Conservation (phyloP, 495 filamentous ascomycete species). For the Antarctomyces pellizariae region DNA sequence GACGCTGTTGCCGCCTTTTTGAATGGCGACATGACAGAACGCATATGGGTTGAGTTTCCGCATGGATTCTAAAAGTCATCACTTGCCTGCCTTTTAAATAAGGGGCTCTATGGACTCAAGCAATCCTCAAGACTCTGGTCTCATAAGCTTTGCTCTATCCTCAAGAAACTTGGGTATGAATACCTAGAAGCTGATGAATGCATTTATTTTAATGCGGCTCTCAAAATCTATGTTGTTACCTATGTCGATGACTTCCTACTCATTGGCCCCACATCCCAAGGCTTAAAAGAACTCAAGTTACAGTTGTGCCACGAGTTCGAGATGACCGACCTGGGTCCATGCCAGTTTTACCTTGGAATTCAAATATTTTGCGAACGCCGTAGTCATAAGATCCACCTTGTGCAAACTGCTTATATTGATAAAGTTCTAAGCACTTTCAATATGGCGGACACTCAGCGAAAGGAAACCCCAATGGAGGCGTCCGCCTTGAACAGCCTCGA, state of each 20-base stretch:
- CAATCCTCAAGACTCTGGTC: neutral
- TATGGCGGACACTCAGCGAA: conserved; percentile 5
- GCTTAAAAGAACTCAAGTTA: conserved; percentile 6
- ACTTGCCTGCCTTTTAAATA: neutral
- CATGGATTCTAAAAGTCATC: neutral
- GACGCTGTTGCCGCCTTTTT: neutral
- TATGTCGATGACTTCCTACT: conserved; percentile 10
- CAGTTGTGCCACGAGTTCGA: conserved; percentile 8
- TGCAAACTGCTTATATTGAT: conserved; percentile 11
- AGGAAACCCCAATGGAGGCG: conserved; percentile 5
- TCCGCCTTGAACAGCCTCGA: conserved; percentile 1
- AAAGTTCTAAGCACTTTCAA: conserved; percentile 8
- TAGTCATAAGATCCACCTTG: conserved; percentile 9
- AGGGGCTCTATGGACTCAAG: neutral
- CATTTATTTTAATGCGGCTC: conserved; percentile 4
- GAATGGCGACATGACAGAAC: neutral
- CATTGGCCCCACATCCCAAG: conserved; percentile 4
- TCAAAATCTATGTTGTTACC: conserved; percentile 4
- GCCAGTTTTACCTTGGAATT: conserved; percentile 17
- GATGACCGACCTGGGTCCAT: conserved; percentile 14
- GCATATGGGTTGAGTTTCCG: neutral
- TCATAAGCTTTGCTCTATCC: neutral
- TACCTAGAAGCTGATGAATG: conserved; percentile 4
- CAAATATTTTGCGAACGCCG: conserved; percentile 8
- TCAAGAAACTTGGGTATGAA: conserved; percentile 5